These are phyloP conservation scores for Collybia mongolica DNA, from an alignment of 768 basidiomycete genomes.

Conservation along the genomic window DNA sequence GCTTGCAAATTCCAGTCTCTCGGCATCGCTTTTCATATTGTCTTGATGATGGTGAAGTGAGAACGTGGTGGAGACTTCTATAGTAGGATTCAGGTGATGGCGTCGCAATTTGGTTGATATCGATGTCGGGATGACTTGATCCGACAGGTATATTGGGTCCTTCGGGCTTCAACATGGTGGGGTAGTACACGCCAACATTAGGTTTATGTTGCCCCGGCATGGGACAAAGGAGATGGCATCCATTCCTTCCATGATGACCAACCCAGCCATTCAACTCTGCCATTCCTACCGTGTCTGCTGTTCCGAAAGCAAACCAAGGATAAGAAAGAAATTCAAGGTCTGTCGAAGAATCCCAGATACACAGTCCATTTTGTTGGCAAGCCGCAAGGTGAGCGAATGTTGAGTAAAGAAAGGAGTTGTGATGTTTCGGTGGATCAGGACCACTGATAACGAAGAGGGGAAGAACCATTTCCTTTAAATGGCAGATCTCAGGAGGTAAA, in stretches of 20 bases:
- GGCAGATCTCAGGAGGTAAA: conserved; percentile 7
- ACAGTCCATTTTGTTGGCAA: conserved; percentile 14
- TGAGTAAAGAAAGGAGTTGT: conserved; percentile 32
- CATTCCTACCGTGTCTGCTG: conserved; percentile 34
- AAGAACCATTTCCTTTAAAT: conserved; percentile 22
- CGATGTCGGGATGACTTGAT: too few relatives aligned
- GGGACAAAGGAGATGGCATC: conserved; percentile 32
- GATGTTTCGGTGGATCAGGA: conserved; percentile 30
- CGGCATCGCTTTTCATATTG: conserved; percentile 17
- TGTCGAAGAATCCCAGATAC: conserved; percentile 27
- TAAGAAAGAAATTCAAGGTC: conserved; percentile 12
- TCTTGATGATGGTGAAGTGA: conserved; percentile 11
- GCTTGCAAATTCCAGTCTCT: conserved; percentile 30
- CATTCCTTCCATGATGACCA: conserved; percentile 32
- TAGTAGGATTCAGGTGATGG: conserved; percentile 10
- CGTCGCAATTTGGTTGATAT: too few relatives aligned
- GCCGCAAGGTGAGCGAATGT: conserved; percentile 30
- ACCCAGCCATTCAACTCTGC: conserved; percentile 28
- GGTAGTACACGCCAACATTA: conserved; percentile 29
- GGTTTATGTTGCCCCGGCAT: conserved; percentile 28
- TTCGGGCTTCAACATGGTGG: conserved; percentile 23
- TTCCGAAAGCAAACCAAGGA: conserved; percentile 20
- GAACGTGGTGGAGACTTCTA: conserved; percentile 9
- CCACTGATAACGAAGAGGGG: conserved; percentile 21
- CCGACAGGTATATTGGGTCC: conserved; percentile 17